Conservation (phyloP, 2,329 filamentous ascomycete genomes). For the Apiospora malaysiana region DNA sequence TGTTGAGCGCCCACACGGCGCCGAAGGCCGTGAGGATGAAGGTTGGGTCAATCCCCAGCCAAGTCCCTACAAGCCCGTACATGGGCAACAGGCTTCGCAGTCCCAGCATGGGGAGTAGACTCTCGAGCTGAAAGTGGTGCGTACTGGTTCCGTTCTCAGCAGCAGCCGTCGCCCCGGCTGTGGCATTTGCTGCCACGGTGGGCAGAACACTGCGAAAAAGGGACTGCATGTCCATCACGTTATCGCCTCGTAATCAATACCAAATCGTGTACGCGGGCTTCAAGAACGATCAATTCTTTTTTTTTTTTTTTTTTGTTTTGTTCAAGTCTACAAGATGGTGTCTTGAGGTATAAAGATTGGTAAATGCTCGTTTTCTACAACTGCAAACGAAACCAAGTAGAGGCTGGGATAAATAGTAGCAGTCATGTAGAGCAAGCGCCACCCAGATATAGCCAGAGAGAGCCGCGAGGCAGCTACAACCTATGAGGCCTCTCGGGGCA, state of each 20-base stretch:
- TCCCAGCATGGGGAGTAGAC: conserved; percentile 52
- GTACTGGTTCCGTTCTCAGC: conserved; percentile 25
- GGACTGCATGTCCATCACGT: conserved; percentile 31
- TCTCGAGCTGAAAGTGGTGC: conserved; percentile 38
- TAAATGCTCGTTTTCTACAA: background rate
- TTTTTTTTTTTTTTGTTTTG: no score
- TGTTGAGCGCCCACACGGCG: conserved; percentile 53
- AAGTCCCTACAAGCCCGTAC: conserved; percentile 50
- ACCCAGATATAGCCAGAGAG: background rate
- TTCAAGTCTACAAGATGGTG: background rate
- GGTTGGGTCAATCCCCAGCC: conserved; percentile 56
- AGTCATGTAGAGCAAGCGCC: background rate
- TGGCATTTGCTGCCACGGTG: conserved; percentile 29
- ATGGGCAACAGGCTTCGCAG: conserved; percentile 50
- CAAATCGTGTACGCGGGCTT: background rate
- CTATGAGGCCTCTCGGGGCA: background rate
- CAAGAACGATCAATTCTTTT: background rate
- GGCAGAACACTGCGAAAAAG: conserved; percentile 31
- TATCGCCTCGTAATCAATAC: background rate
- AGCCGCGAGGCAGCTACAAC: background rate
- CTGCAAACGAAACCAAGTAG: background rate
- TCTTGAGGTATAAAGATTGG: background rate
- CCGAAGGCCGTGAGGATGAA: conserved; percentile 52
- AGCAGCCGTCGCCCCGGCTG: background rate
- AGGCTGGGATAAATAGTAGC: background rate